Conservation (phyloP, 2,329 filamentous ascomycete species). For the Byssoonygena ceratinophila region DNA sequence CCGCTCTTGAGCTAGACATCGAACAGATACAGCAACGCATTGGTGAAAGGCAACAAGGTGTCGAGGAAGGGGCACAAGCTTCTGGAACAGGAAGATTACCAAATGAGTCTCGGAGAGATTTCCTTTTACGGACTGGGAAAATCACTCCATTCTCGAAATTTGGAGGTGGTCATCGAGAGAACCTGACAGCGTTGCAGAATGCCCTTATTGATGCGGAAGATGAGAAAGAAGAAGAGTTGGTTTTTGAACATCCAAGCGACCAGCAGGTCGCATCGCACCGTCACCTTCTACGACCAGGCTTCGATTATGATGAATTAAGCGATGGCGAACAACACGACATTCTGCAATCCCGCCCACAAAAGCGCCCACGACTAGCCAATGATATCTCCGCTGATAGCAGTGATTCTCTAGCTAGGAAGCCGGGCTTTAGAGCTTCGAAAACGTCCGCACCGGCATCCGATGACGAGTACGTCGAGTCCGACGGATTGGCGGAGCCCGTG, state of each 20-base stretch:
- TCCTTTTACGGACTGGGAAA: constrained; percentile 87
- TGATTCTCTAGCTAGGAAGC: neutral
- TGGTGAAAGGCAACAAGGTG: constrained; percentile 62
- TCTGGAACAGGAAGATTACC: constrained; percentile 49
- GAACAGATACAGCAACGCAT: constrained; percentile 73
- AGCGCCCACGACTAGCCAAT: constrained; percentile 28
- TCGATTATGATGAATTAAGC: constrained; percentile 44
- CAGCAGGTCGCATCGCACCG: constrained; percentile 54
- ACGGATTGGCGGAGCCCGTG: constrained; percentile 2
- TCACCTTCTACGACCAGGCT: constrained; percentile 61
- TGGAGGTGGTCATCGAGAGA: constrained; percentile 35
- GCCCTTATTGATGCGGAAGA: constrained; percentile 74
- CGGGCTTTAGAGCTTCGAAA: neutral
- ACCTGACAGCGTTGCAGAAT: constrained; percentile 57
- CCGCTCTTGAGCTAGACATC: constrained; percentile 59
- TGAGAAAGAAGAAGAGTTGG: constrained; percentile 45
- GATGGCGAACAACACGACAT: constrained; percentile 22
- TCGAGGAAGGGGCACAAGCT: constrained; percentile 49
- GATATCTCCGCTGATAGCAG: neutral
- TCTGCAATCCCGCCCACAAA: constrained; percentile 21
- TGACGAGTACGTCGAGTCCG: constrained; percentile 26
- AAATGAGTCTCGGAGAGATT: constrained; percentile 77
- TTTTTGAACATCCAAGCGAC: constrained; percentile 31
- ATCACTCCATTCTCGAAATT: constrained; percentile 91
- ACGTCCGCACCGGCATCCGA: constrained; percentile 17